Evolutionary conservation across 176 grass and related monocot species (phyloP).

Genomic region (Saccharum officinarum): DNA sequence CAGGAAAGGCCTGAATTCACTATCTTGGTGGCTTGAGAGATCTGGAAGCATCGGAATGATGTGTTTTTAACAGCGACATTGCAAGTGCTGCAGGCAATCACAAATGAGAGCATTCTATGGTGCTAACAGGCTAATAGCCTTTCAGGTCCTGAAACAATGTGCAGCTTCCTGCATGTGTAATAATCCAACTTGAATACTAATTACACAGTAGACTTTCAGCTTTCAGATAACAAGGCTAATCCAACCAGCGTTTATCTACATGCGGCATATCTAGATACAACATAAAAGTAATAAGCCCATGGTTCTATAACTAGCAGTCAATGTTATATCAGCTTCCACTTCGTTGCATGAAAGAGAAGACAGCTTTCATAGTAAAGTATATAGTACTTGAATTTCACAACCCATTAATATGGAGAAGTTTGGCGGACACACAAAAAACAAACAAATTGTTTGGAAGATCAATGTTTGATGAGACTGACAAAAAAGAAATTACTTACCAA

Average conservation of each 20-base stretch:
- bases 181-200: background rate
- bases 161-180: too few relatives aligned
- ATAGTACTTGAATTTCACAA: background rate
- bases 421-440: background rate
- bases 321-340: background rate
- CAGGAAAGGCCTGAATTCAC: background rate
- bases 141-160: too few relatives aligned
- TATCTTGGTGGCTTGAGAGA: background rate
- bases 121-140: background rate
- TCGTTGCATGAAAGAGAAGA: background rate
- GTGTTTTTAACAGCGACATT: background rate
- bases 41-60: background rate
- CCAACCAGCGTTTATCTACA: background rate
- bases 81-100: background rate
- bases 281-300: too few relatives aligned
- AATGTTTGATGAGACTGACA: background rate
- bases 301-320: background rate
- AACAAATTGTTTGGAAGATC: background rate
- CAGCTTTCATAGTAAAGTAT: background rate
- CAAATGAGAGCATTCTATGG: background rate
- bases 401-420: background rate
- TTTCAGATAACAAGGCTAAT: background rate
- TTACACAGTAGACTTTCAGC: background rate
- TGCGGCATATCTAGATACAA: background rate
- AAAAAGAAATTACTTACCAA: constrained; percentile 8